Evolutionary conservation across 1,284 basidiomycete species (phyloP), one percentile per base, ranked within the genome.

Genomic region (Amylostereum areolatum): DNA sequence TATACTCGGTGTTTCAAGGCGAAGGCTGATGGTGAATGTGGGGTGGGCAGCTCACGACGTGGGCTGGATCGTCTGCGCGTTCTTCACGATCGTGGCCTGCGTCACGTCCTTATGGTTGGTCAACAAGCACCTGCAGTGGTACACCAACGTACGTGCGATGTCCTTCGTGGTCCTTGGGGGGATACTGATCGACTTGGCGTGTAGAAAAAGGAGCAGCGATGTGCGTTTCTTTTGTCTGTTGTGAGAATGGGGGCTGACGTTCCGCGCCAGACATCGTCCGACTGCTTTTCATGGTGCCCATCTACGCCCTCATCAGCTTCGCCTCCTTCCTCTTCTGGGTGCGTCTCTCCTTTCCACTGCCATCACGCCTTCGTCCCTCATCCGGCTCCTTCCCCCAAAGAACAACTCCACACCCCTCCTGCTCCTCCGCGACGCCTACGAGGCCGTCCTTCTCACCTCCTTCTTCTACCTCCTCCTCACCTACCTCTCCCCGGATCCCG

Each of bases 391-490:
- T 31, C n/a, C 29, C 4, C 31, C 31, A 30, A 45, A 84, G 83
- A 81, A 83, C 57, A 74, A 84, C 52, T 74, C 83, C 18, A 85
- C 81, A 0, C 77, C 79, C 1, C 62, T 85, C 10, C 71, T 84
- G 30, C 73, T 86, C 32, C 62, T 85, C 45, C 74, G 81, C 41
- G 84, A 88, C 59, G 75, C 78, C 51, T 85, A 87, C 62, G 84
- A 86, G 67, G 75, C 82, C 5, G 80, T 83, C 36, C 80, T 88
- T 8, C 68, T 90, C 51, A 86, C 84, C 0, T 73, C 83, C 5
- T 90, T 90, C 71, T 89, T 90, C 67, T 86, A 88, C 57, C 76
- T 91, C 11, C 72, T 92, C 34, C 71, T 91, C 33, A 73, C 75
- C 49, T 91, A 89, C 66, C 65, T 90, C 3, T 86, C 85, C 3